Percentiles rank a stretch among this genome's conserved stretches.
These are phyloP conservation scores for Pseudocercospora vitis DNA, from an alignment of 2,329 filamentous ascomycete genomes.

Conservation along the genomic window DNA sequence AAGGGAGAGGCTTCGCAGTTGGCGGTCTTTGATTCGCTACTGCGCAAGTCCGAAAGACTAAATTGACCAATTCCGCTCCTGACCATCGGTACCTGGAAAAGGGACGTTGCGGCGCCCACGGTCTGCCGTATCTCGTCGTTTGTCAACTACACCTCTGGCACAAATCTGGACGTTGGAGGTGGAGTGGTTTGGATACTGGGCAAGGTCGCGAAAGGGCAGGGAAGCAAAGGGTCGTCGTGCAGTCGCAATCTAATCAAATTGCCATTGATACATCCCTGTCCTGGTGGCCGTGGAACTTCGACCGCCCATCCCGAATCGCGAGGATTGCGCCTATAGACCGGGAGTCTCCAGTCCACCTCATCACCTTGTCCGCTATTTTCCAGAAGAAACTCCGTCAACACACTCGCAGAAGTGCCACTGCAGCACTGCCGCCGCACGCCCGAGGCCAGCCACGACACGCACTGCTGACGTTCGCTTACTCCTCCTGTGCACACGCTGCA, in stretches of 20 bases:
- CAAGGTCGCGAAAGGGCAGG: not conserved
- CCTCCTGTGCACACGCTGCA: not conserved
- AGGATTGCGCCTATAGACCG: not conserved
- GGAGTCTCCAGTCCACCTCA: not conserved
- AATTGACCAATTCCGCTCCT: not conserved
- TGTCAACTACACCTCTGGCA: not conserved
- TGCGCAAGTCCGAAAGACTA: constrained; percentile 1
- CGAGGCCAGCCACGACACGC: not conserved
- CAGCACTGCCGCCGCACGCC: not conserved
- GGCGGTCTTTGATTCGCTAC: not conserved
- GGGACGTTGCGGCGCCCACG: not conserved
- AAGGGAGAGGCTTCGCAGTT: not conserved
- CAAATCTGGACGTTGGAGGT: not conserved
- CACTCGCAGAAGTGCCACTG: not conserved
- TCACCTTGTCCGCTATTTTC: not conserved
- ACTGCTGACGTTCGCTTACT: constrained; percentile 4
- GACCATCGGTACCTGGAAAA: not conserved
- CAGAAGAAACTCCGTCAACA: not conserved
- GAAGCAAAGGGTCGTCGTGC: not conserved
- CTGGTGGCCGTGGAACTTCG: not conserved
- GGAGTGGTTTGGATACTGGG: not conserved
- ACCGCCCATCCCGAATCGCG: not conserved
- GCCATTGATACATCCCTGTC: not conserved
- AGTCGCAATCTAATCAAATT: not conserved
- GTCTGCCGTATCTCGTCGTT: not conserved